phyloP scores from a whole-genome alignment of 2,329 filamentous ascomycete species.

The Apiospora rasikravindrae region DNA sequence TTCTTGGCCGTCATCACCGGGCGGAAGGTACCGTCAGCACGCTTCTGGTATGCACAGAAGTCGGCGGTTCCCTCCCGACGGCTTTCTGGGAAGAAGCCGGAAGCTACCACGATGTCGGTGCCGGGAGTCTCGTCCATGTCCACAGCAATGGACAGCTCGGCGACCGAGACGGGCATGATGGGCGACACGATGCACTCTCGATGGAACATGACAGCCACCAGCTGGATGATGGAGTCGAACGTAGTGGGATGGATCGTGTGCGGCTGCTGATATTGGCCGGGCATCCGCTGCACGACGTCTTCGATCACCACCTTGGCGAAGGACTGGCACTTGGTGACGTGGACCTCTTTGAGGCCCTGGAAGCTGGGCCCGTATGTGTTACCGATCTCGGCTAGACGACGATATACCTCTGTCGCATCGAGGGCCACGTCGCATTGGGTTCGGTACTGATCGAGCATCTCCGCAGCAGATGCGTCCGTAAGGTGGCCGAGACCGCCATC shows the following conservation, averaged over 20 bases:
- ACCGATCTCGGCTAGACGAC: not conserved
- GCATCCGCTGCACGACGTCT: constrained; percentile 19
- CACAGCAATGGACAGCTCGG: constrained; percentile 22
- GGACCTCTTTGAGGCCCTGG: constrained; percentile 17
- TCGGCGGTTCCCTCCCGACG: constrained; percentile 14
- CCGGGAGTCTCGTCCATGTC: constrained; percentile 21
- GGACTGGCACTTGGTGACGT: constrained; percentile 8
- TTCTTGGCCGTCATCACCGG: constrained; percentile 20
- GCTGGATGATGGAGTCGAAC: constrained; percentile 22
- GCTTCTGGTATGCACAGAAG: constrained; percentile 23
- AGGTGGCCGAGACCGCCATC: constrained; percentile 18
- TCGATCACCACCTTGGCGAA: constrained; percentile 14
- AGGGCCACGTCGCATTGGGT: not conserved
- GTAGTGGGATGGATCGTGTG: constrained; percentile 22
- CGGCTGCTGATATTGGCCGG: constrained; percentile 22
- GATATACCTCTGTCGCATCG: constrained; percentile 19
- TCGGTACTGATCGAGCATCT: constrained; percentile 14
- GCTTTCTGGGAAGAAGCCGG: constrained; percentile 18
- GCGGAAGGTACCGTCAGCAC: constrained; percentile 18
- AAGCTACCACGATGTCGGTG: constrained; percentile 24
- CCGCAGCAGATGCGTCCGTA: constrained; percentile 18
- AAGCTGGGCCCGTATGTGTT: constrained; percentile 21
- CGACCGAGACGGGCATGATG: constrained; percentile 23
- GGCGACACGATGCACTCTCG: constrained; percentile 23
- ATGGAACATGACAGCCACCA: constrained; percentile 15